Conservation (phyloP, 2,329 filamentous ascomycete species). For the Neofusicoccum cordaticola region DNA sequence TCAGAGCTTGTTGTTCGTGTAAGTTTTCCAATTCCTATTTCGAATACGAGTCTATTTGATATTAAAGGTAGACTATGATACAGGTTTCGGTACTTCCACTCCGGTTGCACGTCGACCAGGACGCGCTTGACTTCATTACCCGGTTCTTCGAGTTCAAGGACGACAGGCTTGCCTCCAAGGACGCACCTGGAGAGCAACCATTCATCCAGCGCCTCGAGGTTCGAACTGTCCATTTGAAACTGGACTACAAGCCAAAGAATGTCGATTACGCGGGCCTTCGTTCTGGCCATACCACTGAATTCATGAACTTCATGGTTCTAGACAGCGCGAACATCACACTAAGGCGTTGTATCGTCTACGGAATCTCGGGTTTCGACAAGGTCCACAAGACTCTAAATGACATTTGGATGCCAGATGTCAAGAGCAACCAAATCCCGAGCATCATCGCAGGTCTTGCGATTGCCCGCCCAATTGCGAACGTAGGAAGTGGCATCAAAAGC, state of each 20-base stretch:
- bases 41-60: not conserved
- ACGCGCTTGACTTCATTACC: slow-evolving; percentile 93
- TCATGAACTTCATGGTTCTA: slow-evolving; percentile 97
- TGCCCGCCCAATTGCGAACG: slow-evolving; percentile 85
- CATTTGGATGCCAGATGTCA: slow-evolving; percentile 94
- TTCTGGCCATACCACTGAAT: slow-evolving; percentile 91
- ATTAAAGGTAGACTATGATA: slow-evolving; percentile 10
- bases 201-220: slow-evolving; percentile 91
- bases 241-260: slow-evolving; percentile 98
- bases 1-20: slow-evolving; percentile 83
- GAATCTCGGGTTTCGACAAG: slow-evolving; percentile 84
- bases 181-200: slow-evolving; percentile 58
- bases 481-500: slow-evolving; percentile 81
- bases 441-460: slow-evolving; percentile 87
- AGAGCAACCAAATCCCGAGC: slow-evolving; percentile 80
- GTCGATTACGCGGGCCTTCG: slow-evolving; percentile 91
- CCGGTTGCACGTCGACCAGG: slow-evolving; percentile 91
- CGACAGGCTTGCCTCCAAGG: slow-evolving; percentile 48
- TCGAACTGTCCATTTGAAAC: slow-evolving; percentile 75
- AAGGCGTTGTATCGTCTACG: slow-evolving; percentile 87
- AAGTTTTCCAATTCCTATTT: slow-evolving; percentile 23
- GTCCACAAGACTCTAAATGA: slow-evolving; percentile 89
- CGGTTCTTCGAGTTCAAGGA: slow-evolving; percentile 98
- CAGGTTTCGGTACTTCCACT: slow-evolving; percentile 72
- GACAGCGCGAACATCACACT: slow-evolving; percentile 85